Base-by-base conservation (phyloP, 371 early-diverging fungal genomes). In the Apophysomyces sp. region DNA sequence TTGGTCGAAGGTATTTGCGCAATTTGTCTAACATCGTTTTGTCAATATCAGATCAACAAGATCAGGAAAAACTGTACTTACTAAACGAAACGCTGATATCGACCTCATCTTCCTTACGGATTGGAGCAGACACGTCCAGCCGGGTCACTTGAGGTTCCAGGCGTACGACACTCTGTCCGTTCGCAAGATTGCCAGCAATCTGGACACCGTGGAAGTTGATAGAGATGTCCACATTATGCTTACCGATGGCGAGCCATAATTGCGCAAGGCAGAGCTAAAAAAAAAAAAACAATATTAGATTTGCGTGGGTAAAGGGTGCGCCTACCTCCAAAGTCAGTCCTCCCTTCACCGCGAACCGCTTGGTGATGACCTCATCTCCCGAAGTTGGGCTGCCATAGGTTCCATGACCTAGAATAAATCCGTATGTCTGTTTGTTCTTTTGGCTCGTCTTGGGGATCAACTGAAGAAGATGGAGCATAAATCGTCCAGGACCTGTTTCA, bases 141-240 rank as follows among this genome's bases (percentile, higher is more conserved):
- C 94, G 89, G 34, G 91, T 83, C 0, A 81, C 61, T 44, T 77
- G 72, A 39, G 76, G 77, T 1, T 76, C 73, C 15, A 81, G 65
- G 5, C 63, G 66, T 21, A 81, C 28, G 5, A 87, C 73, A 12
- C 83, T 72, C 30, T 82, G 65, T 26, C 88, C 92, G 29, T 88
- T 81, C 56, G 89, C 76, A 31, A 88, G 78, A 49, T 78, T 68
- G 7, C 87, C 85, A 7, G 77, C 65, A n/a, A 89, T 34, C 53
- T 82, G 79, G 39, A 97, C 74, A 37, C 96, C 95, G 69, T 90
- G 92, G 81, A 97, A 97, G 24, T 85, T 81, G 28, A 96, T 60
- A 9, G 85, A 82, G 12, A 94, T 66, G 16, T 89, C 86, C 11
- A 95, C 77, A 11, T 66, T 66, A 63, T 94, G 92, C 13, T 80